Base-by-base conservation (phyloP, 2,329 filamentous ascomycete genomes). In the Ophiocordyceps robertsii region DNA sequence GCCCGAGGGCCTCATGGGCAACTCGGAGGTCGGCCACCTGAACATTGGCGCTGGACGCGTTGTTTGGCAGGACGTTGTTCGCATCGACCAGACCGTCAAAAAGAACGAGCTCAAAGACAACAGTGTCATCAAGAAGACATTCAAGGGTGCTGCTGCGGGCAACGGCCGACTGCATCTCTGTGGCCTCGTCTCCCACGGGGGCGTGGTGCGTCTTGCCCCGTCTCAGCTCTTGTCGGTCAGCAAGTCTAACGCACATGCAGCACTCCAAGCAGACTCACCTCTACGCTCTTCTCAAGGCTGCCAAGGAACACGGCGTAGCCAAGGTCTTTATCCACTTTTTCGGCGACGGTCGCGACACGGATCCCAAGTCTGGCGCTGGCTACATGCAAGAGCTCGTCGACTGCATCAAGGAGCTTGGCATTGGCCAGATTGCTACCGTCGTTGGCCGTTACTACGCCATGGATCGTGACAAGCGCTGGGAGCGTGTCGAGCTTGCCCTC, bases 391-490 rank as follows among this genome's bases (percentile, higher is more conserved):
- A 89, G 61, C 74, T 98, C 31, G 65, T 95, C 46, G 78, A 84
- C 45, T 84, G 80, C 53, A 77, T 77, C 50, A 80, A 92, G 66
- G 86, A 96, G 63, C 75, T 94, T 51, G 89, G 87, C 37, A 66
- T 82, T 49, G 92, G 90, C 51, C 75, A 95, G 65, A 77, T 98
- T 50, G 90, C 86, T 29, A 95, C 92, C 32, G 77, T 96, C 39
- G 90, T 96, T 46, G 92, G 92, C 46, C 81, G 90, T 53, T 98
- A 96, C 80, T 98, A 85, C 65, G 87, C 88, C 66, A 98, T 98
- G 92, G 92, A 98, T 72, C 89, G 92, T 53, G 92, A 98, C 65
- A 96, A 96, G 86, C 80, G 92, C 63, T 98, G 92, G 92, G 92
- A 98, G 60, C 78, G 92, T 60, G 73, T 95, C 52, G 86, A 95